These are phyloP conservation scores for Fusarium falciforme DNA, from an alignment of 2,329 filamentous ascomycete species.

Conservation along the genomic window DNA sequence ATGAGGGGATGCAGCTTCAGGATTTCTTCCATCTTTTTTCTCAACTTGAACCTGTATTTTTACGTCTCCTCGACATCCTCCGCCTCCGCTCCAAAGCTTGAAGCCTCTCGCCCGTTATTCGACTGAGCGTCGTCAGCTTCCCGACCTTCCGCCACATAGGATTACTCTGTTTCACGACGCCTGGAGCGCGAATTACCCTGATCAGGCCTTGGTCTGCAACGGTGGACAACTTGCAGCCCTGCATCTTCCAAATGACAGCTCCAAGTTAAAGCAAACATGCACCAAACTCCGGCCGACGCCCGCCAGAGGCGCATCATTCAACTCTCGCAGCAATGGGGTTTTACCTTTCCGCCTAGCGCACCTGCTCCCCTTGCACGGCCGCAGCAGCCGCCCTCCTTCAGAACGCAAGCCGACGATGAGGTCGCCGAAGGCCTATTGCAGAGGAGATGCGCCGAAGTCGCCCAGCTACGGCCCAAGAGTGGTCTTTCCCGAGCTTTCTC, in stretches of 20 bases:
- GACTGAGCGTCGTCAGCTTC: conserved; percentile 3
- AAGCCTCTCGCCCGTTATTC: conserved; percentile 4
- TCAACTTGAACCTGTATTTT: conserved; percentile 19
- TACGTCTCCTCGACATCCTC: neutral
- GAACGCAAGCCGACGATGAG: conserved; percentile 61
- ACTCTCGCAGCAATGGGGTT: conserved; percentile 63
- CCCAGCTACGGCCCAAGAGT: conserved; percentile 53
- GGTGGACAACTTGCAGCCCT: neutral
- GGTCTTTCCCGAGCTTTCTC: conserved; percentile 54
- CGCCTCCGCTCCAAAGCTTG: neutral
- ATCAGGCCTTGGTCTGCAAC: neutral
- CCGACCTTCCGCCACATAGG: conserved; percentile 4
- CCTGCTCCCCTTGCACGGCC: conserved; percentile 56
- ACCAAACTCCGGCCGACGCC: conserved; percentile 48
- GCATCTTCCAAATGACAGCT: conserved; percentile 25
- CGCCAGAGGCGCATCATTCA: conserved; percentile 61
- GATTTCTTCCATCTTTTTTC: neutral
- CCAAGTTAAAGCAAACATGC: conserved; percentile 39
- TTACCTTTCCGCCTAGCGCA: conserved; percentile 53
- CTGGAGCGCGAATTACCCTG: neutral
- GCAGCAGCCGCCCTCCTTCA: conserved; percentile 55
- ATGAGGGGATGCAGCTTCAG: conserved; percentile 16
- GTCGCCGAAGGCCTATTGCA: conserved; percentile 67
- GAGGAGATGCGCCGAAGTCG: conserved; percentile 53
- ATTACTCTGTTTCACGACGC: neutral